Base-by-base conservation (phyloP, 73 alveolate species). In the Paramecium sonneborni region DNA sequence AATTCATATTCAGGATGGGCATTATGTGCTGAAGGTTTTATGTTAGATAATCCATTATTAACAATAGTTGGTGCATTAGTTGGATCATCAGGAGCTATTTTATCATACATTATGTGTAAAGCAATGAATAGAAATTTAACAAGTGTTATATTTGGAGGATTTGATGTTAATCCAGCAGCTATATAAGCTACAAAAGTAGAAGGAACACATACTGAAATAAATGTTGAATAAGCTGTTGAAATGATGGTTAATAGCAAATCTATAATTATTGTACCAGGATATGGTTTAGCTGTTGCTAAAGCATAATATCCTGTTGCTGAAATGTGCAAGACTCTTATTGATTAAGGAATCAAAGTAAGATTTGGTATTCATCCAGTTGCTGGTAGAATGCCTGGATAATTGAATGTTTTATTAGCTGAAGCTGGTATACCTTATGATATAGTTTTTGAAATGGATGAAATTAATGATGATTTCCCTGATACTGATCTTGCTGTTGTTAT, bases 321-420 rank as follows among this genome's bases (percentile, higher is more conserved):
- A 0, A 85, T 92, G 57, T 82, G 37, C 48, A 85, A 92, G 85
- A 56, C 85, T 14, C 41, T 48, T 15, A 57, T 34, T 32, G 95
- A 92, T 12, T 41, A 92, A 21, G 92, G 92, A 38, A 44, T 92
- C n/a, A 76, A 76, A 41, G 89, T 82, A 85, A 76, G 96, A 90
- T 96, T 96, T 92, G 97, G 95, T 79, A 96, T 96, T 57, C 98
- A 96, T 85, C 98, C 98, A 26, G 98, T 95, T 26, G 98, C 98
- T 1, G 98, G 98, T 5, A 93, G 98, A 76, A 74, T 95, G 95
- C 98, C 98, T 23, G 98, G 98, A 23, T 97, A 96, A 68, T 87
- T 96, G 94, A 96, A 96, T 57, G 98, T 96, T 35, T 93, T 96
- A 14, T 70, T 96, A 38, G 98, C 98, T 1, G 98, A 96, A 57